phyloP scores from a whole-genome alignment of 331 rosid genomes.

The Arachis monticola region DNA sequence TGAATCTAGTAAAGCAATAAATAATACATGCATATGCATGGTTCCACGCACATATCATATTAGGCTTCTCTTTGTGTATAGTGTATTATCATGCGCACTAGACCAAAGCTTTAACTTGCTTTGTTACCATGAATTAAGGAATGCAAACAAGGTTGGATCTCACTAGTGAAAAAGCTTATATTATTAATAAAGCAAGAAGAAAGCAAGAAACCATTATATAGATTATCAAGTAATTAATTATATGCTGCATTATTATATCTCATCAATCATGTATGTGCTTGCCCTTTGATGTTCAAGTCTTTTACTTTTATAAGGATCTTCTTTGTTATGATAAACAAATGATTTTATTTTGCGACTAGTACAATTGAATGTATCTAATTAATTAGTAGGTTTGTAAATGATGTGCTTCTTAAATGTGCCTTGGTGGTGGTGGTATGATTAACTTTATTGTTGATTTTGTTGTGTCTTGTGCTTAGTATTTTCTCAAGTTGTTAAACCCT shows the following conservation, averaged over 20 bases:
- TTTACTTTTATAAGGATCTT: neutral
- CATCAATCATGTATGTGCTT: neutral
- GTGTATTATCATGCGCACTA: conserved; percentile 36
- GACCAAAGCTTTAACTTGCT: conserved; percentile 27
- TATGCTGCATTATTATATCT: neutral
- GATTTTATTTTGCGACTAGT: too few species aligned
- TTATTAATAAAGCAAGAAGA: neutral
- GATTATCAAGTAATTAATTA: neutral
- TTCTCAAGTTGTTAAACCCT: too few species aligned
- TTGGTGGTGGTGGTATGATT: too few species aligned
- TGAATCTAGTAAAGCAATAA: conserved; percentile 17
- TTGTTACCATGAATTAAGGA: conserved; percentile 21
- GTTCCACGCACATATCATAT: neutral
- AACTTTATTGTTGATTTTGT: too few species aligned
- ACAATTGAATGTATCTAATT: too few species aligned
- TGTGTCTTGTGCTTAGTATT: too few species aligned
- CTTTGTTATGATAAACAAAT: neutral
- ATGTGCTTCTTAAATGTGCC: too few species aligned
- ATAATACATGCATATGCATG: neutral
- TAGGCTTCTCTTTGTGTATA: conserved; percentile 11
- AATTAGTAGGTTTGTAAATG: too few species aligned
- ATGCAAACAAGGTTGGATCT: conserved; percentile 35
- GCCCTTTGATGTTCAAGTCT: neutral
- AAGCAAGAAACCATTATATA: neutral
- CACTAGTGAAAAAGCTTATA: conserved; percentile 17